These are phyloP conservation scores for Trametes punicea DNA, from an alignment of 768 basidiomycete species.

Conservation along the genomic window DNA sequence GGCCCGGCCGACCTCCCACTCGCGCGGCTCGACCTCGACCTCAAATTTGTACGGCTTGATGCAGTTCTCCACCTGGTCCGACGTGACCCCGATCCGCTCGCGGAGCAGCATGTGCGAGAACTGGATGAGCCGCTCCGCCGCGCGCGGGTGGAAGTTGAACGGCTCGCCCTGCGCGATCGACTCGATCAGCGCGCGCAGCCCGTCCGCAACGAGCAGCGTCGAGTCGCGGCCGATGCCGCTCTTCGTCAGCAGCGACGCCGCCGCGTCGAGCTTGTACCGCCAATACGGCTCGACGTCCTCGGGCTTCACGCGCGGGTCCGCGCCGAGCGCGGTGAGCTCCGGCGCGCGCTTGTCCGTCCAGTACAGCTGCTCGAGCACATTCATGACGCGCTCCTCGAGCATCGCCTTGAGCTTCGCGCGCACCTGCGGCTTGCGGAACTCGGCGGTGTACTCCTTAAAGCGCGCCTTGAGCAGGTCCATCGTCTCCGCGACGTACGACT, in stretches of 20 bases:
- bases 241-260: constrained; percentile 89
- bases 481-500: constrained; percentile 97
- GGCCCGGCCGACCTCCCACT: constrained; percentile 86
- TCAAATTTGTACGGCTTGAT: constrained; percentile 99
- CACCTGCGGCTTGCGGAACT: constrained; percentile 87
- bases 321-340: constrained; percentile 69
- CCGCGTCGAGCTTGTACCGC: constrained; percentile 95
- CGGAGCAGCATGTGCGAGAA: constrained; percentile 92
- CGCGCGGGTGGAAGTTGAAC: constrained; percentile 85
- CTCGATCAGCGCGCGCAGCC: constrained; percentile 84
- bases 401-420: constrained; percentile 85
- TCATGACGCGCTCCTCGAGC: constrained; percentile 96
- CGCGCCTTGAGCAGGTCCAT: constrained; percentile 88
- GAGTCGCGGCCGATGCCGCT: constrained; percentile 94
- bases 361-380: constrained; percentile 94
- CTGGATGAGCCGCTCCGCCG: constrained; percentile 85
- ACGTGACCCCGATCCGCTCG: constrained; percentile 90
- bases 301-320: constrained; percentile 64
- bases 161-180: constrained; percentile 87
- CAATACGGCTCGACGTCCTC: constrained; percentile 88
- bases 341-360: constrained; percentile 88
- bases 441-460: constrained; percentile 80
- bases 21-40: constrained; percentile 87
- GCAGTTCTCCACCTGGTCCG: constrained; percentile 98
- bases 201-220: constrained; percentile 92